Conservation (phyloP, 2,329 filamentous ascomycete genomes). For the Verticillium zaregamsianum region DNA sequence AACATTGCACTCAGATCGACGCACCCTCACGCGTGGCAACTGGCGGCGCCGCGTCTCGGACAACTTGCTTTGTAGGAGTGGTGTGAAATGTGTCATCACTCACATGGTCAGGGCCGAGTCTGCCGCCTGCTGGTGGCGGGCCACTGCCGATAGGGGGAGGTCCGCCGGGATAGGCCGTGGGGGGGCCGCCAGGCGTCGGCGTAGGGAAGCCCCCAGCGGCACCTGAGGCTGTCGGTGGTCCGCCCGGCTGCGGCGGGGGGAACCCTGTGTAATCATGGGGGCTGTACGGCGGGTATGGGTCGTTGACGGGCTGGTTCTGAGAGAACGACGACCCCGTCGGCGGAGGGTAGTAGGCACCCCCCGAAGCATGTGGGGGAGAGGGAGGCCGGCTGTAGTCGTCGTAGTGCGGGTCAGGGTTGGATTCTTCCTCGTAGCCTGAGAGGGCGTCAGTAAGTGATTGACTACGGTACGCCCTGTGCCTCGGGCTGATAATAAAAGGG, state of each 20-base stretch:
- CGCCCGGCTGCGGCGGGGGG: conserved; percentile 31
- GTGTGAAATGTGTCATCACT: conserved; percentile 28
- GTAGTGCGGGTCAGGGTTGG: conserved; percentile 28
- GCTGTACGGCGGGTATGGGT: conserved; percentile 33
- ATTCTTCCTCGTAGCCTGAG: conserved; percentile 32
- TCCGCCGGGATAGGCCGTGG: conserved; percentile 24
- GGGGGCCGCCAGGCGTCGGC: conserved; percentile 23
- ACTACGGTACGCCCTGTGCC: background rate
- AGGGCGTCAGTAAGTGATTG: conserved; percentile 8
- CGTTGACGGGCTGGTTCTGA: conserved; percentile 23
- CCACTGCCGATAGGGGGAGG: conserved; percentile 12
- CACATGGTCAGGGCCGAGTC: conserved; percentile 37
- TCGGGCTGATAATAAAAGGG: background rate
- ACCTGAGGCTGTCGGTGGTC: conserved; percentile 17
- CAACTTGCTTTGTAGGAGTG: conserved; percentile 5
- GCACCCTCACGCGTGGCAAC: conserved; percentile 14
- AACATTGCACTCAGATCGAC: conserved; percentile 10
- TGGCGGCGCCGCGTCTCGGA: conserved; percentile 11
- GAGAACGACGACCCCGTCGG: conserved; percentile 27
- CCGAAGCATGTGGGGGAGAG: conserved; percentile 47
- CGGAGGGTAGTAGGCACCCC: conserved; percentile 45
- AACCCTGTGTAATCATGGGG: conserved; percentile 39
- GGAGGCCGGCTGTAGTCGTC: conserved; percentile 31
- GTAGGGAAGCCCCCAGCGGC: conserved; percentile 19
- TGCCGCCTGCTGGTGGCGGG: conserved; percentile 20